A percentile compares a stretch with the other conserved stretches of the same genome.
Evolutionary conservation across 2,329 filamentous ascomycete genomes (phyloP).

Genomic region (Plectosphaerella sp.): DNA sequence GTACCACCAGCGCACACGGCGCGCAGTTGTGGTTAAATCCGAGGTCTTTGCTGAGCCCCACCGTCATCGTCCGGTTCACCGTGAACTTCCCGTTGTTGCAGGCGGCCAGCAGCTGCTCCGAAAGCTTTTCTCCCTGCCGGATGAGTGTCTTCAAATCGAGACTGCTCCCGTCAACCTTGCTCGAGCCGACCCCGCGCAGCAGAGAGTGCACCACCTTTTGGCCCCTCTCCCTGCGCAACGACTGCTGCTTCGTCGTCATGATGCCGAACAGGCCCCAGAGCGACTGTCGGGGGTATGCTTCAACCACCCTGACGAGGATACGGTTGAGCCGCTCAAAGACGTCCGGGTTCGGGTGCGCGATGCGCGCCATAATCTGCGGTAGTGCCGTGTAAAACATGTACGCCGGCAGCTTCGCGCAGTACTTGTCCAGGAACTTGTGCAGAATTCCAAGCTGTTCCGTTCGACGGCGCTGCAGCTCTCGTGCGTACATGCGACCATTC

Average conservation of each 20-base stretch:
- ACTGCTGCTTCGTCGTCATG: slow-evolving; percentile 69
- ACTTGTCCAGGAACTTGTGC: slow-evolving; percentile 74
- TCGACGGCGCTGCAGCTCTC: slow-evolving; percentile 50
- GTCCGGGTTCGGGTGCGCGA: slow-evolving; percentile 75
- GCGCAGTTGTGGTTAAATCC: slow-evolving; percentile 80
- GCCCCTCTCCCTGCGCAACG: slow-evolving; percentile 57
- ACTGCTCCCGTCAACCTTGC: slow-evolving; percentile 45
- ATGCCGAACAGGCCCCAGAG: slow-evolving; percentile 89
- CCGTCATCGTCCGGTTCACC: slow-evolving; percentile 59
- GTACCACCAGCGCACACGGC: slow-evolving; percentile 82
- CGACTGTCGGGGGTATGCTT: slow-evolving; percentile 82
- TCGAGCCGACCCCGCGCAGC: slow-evolving; percentile 30
- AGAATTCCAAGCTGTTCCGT: slow-evolving; percentile 64
- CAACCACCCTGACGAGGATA: slow-evolving; percentile 84
- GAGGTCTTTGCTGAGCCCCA: slow-evolving; percentile 74
- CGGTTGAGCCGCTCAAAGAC: slow-evolving; percentile 73
- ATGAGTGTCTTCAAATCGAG: slow-evolving; percentile 69
- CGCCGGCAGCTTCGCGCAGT: slow-evolving; percentile 66
- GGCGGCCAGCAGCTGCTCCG: slow-evolving; percentile 73
- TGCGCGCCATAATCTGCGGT: slow-evolving; percentile 92
- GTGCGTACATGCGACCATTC: slow-evolving; percentile 47
- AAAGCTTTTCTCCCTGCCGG: slow-evolving; percentile 74
- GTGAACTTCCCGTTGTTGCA: slow-evolving; percentile 74
- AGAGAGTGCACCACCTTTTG: slow-evolving; percentile 47
- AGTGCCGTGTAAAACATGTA: slow-evolving; percentile 80